Percentiles rank a stretch among this genome's conserved stretches.
These are phyloP conservation scores for Artemisia annua DNA, from an alignment of 129 eudicot genomes.

Conservation along the genomic window DNA sequence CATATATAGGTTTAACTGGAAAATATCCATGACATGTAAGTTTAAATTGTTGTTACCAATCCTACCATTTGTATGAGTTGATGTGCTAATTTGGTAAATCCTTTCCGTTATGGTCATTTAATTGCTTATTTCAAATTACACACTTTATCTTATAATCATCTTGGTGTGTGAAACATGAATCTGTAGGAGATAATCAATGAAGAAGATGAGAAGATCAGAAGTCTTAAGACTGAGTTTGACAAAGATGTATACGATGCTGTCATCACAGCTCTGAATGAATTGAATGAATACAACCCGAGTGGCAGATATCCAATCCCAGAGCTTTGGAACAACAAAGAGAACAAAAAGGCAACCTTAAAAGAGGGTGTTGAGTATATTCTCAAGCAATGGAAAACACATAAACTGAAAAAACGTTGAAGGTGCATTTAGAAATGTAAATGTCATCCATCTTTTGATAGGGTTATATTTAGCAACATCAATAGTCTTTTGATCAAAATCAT, in stretches of 20 bases:
- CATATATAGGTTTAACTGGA: not conserved
- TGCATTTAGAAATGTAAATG: no score
- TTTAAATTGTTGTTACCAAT: not conserved
- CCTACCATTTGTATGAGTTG: not conserved
- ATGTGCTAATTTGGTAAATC: not conserved
- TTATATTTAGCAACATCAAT: no score
- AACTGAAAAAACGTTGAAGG: not conserved
- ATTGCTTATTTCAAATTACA: no score
- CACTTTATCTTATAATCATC: not conserved
- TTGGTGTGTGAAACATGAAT: not conserved
- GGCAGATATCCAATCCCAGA: constrained; percentile 47
- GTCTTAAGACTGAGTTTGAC: constrained; percentile 25
- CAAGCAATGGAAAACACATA: constrained; percentile 19
- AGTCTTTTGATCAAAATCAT: no score
- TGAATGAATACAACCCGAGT: constrained; percentile 48
- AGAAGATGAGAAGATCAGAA: constrained; percentile 38
- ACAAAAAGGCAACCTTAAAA: constrained; percentile 31
- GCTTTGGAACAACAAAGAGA: constrained; percentile 47
- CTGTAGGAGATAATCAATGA: constrained; percentile 44
- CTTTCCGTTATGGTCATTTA: not conserved
- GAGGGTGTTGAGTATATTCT: constrained; percentile 36
- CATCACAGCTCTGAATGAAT: constrained; percentile 37
- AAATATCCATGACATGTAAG: not conserved
- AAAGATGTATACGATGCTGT: constrained; percentile 37
- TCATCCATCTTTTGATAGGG: no score